phyloP scores from a whole-genome alignment of 169 alveolate genomes.

The Plasmodium relictum region DNA sequence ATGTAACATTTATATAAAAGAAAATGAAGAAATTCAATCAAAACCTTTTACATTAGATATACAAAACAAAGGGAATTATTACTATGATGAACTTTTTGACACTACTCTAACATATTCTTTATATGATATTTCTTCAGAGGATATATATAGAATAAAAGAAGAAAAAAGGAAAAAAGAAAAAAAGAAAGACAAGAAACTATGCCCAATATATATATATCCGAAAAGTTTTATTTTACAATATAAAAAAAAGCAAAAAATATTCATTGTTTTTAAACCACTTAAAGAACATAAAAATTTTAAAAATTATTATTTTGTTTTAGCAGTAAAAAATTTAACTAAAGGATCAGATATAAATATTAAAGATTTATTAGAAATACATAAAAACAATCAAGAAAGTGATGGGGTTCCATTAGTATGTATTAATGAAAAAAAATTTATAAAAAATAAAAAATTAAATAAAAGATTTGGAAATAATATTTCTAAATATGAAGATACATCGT shows the following conservation, averaged over 20 bases:
- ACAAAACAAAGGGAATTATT: constrained; percentile 36
- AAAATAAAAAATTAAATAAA: constrained; percentile 32
- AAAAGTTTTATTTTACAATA: constrained; percentile 30
- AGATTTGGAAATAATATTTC: constrained; percentile 29
- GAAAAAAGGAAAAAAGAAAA: not conserved
- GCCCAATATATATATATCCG: constrained; percentile 70
- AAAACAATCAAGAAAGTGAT: constrained; percentile 16
- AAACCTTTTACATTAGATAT: constrained; percentile 13
- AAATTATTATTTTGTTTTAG: constrained; percentile 52
- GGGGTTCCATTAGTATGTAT: constrained; percentile 63
- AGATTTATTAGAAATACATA: constrained; percentile 43
- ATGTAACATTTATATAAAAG: constrained; percentile 47
- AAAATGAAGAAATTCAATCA: constrained; percentile 3
- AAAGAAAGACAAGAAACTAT: constrained; percentile 9
- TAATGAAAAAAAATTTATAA: constrained; percentile 44
- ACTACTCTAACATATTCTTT: constrained; percentile 9
- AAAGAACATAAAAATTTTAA: constrained; percentile 59
- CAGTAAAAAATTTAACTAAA: constrained; percentile 25
- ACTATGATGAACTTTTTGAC: constrained; percentile 54
- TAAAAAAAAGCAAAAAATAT: constrained; percentile 37
- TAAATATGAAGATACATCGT: constrained; percentile 46
- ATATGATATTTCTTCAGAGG: constrained; percentile 13
- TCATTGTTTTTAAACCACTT: constrained; percentile 45
- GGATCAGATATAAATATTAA: constrained; percentile 46
- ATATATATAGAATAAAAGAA: not conserved